These are phyloP conservation scores for Gnomoniopsis sp. DNA, from an alignment of 2,329 filamentous ascomycete genomes.

Conservation along the genomic window DNA sequence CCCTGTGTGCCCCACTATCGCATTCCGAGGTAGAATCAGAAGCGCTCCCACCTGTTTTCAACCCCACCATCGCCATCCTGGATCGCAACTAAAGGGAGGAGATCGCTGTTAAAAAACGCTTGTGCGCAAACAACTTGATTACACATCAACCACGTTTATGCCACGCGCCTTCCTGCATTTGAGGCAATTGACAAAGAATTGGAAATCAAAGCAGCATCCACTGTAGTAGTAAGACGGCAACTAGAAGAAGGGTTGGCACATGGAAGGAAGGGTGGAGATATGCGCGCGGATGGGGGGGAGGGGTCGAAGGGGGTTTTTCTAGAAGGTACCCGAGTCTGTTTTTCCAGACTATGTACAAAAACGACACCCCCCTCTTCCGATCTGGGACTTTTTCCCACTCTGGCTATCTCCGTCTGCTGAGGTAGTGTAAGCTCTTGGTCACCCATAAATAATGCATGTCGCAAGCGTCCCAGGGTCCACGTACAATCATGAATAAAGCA, in stretches of 20 bases:
- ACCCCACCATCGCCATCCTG: neutral
- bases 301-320: neutral
- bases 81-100: neutral
- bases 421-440: constrained; percentile 17
- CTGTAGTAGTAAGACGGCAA: too few species aligned
- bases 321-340: neutral
- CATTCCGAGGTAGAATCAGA: too few species aligned
- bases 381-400: neutral
- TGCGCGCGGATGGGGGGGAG: neutral
- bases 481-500: constrained; percentile 11
- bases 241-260: too few species aligned
- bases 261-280: too few species aligned
- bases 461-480: neutral
- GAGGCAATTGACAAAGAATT: too few species aligned
- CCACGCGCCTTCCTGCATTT: too few species aligned
- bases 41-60: too few species aligned
- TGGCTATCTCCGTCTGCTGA: neutral
- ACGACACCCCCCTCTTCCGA: neutral
- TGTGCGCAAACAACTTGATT: too few species aligned
- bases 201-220: too few species aligned
- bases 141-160: too few species aligned
- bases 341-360: neutral
- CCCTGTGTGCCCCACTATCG: too few species aligned
- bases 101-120: neutral
- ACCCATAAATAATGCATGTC: neutral